Evolutionary conservation across 2,329 filamentous ascomycete genomes (phyloP).

Genomic region (Hypoxylon sp.): DNA sequence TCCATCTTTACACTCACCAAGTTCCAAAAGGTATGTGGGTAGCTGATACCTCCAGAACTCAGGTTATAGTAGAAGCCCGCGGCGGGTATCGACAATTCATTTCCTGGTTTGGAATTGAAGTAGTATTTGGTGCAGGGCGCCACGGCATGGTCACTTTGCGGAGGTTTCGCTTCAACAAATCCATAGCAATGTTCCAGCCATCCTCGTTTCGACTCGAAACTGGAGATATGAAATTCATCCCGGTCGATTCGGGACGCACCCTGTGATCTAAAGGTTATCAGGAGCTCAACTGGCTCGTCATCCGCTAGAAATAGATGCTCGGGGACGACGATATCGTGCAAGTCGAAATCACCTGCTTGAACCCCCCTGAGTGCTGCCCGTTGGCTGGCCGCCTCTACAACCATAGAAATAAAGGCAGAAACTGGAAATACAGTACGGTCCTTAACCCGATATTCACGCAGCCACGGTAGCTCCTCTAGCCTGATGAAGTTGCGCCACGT

Average conservation of each 20-base stretch:
- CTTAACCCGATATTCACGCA: slow-evolving; percentile 64
- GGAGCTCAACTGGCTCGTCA: slow-evolving; percentile 56
- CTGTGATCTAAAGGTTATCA: slow-evolving; percentile 54
- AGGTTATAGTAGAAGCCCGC: slow-evolving; percentile 43
- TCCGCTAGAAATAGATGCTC: slow-evolving; percentile 56
- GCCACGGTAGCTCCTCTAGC: slow-evolving; percentile 60
- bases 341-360: slow-evolving; percentile 54
- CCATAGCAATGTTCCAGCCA: slow-evolving; percentile 59
- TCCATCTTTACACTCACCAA: slow-evolving; percentile 44
- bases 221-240: slow-evolving; percentile 58
- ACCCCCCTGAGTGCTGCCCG: slow-evolving; percentile 50
- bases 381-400: slow-evolving; percentile 47
- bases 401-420: slow-evolving; percentile 61
- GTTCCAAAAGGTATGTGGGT: slow-evolving; percentile 47
- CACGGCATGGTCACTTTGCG: slow-evolving; percentile 51
- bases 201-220: slow-evolving; percentile 55
- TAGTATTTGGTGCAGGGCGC: slow-evolving; percentile 55
- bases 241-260: slow-evolving; percentile 49
- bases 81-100: slow-evolving; percentile 55
- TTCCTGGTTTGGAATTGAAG: slow-evolving; percentile 56
- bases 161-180: slow-evolving; percentile 51
- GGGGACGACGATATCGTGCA: slow-evolving; percentile 56
- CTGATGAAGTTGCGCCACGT: slow-evolving; percentile 59
- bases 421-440: slow-evolving; percentile 63
- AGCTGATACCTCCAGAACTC: slow-evolving; percentile 35